Evolutionary conservation across 2,329 filamentous ascomycete genomes (phyloP), one percentile per base, ranked within the genome.

Genomic region (Helicocarpus griseus): DNA sequence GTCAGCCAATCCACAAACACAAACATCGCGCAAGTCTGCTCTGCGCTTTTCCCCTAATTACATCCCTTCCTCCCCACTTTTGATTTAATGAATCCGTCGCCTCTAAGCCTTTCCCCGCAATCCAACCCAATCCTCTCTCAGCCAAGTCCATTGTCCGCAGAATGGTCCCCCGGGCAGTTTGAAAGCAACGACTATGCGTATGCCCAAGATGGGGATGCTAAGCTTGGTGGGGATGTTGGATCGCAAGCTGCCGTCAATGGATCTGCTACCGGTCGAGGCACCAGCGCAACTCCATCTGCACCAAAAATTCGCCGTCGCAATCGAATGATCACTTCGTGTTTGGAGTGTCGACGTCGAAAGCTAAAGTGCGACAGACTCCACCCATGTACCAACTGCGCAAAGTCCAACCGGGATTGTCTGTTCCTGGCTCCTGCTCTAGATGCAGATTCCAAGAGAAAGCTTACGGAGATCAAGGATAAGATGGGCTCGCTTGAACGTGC

Each of bases 401-500:
- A 76, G 60, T 73, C 74, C 44, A 68, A 65, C 21, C 72, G 77
- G 22, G 76, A 79, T 19, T 81, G 78, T 58, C 62, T 86, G 35
- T 87, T 86, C 62, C 74, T 88, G 33, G 79, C 81, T 2, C 78
- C 81, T 0, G 77, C 81, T 21, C 72, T 86, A n/a, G 85, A 89
- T 64, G 77, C 84, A 54, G 80, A 79, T 6, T 81, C 81, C 49
- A 83, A 87, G 65, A 75, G 83, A 58, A 83, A 82, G 59, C 73
- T 89, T 50, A 85, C 83, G 3, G 83, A 88, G 61, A 83, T 89
- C 65, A 89, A 89, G 69, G 86, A 89, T 65, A 84, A 85, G 66
- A 86, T 89, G 67, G 85, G 84, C 24, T 80, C 79, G 7, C 69
- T 89, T 17, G 86, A 89, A 68, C 75, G 81, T 49, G 79, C 82